Evolutionary conservation across 257 asterid species (phyloP).

Genomic region (Penstemon davidsonii): DNA sequence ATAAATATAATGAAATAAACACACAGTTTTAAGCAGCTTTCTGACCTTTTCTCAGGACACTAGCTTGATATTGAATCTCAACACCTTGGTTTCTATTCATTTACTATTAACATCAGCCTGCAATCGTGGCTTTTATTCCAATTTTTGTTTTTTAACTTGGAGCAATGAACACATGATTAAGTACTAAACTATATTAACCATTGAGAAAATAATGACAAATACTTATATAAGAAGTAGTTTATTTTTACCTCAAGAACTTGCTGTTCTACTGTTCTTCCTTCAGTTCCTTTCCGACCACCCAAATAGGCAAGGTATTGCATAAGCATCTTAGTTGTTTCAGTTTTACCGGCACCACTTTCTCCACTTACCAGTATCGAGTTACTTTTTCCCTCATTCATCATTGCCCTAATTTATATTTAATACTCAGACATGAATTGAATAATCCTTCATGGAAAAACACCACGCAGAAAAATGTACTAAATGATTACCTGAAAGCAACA

Average conservation of each 20-base stretch:
- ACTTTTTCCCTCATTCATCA: conserved; percentile 86
- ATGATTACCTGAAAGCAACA: conserved; percentile 74
- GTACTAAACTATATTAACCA: conserved; percentile 11
- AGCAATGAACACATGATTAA: conserved; percentile 11
- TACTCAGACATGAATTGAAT: conserved; percentile 36
- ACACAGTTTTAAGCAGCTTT: conserved; percentile 10
- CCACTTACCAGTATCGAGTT: conserved; percentile 95
- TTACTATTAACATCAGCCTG: conserved; percentile 2
- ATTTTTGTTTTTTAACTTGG: background rate
- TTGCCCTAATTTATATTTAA: conserved; percentile 59
- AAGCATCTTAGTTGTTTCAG: conserved; percentile 99
- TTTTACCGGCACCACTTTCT: conserved; percentile 99
- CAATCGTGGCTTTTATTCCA: background rate
- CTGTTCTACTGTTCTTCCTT: conserved; percentile 95
- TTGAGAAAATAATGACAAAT: background rate
- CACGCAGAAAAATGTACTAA: conserved; percentile 7
- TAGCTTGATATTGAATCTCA: background rate
- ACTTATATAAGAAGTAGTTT: conserved; percentile 3
- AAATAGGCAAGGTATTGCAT: conserved; percentile 92
- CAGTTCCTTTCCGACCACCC: conserved; percentile 96
- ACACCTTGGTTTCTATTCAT: conserved; percentile 12
- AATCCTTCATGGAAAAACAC: conserved; percentile 21
- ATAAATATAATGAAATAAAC: background rate
- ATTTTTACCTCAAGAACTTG: conserved; percentile 91
- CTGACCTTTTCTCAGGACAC: background rate